Conservation (phyloP, 257 asterid species). For the Cordia subcordata region DNA sequence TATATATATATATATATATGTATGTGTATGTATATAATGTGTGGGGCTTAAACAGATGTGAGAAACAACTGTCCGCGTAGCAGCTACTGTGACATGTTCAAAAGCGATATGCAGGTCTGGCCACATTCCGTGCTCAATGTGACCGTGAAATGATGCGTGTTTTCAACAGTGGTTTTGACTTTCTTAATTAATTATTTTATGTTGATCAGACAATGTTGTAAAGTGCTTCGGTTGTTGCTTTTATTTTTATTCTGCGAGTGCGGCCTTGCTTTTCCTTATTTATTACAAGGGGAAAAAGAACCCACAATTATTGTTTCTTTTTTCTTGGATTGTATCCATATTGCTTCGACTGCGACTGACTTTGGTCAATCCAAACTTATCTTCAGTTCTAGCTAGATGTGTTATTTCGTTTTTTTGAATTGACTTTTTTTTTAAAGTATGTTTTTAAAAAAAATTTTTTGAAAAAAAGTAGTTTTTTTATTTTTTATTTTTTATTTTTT, state of each 20-base stretch:
- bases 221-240: slow-evolving; percentile 64
- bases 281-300: slow-evolving; percentile 2
- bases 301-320: slow-evolving; percentile 37
- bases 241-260: slow-evolving; percentile 47
- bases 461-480: no score
- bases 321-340: slow-evolving; percentile 23
- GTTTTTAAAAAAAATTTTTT: no score
- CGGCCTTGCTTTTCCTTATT: slow-evolving; percentile 28
- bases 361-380: background rate
- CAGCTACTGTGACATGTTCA: slow-evolving; percentile 9
- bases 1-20: no score
- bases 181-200: slow-evolving; percentile 22
- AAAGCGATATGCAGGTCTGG: slow-evolving; percentile 33
- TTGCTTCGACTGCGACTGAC: background rate
- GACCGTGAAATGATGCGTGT: slow-evolving; percentile 47
- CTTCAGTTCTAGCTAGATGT: background rate
- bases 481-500: no score
- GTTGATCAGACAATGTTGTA: slow-evolving; percentile 31
- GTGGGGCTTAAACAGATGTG: slow-evolving; percentile 3
- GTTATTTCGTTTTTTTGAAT: background rate
- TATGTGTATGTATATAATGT: no score
- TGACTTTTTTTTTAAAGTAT: no score
- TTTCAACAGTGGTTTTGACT: slow-evolving; percentile 38
- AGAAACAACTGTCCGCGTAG: slow-evolving; percentile 12
- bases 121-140: slow-evolving; percentile 4